Evolutionary conservation across 108 stramenopile genomes (phyloP).

Genomic region (Pseudonitzschia multistriata): DNA sequence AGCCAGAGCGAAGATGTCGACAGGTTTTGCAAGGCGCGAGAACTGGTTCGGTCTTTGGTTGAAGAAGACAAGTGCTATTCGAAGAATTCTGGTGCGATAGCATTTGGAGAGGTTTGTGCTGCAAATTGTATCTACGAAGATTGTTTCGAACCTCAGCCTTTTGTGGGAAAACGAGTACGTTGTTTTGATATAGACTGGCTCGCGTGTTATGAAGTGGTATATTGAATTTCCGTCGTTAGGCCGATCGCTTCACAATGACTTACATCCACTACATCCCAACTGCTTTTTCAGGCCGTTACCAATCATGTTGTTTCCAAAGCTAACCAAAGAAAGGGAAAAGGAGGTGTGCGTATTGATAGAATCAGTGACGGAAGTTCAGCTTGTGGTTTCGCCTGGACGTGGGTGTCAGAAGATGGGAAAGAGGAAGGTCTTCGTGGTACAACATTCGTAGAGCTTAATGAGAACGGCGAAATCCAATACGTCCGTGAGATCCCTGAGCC

Average conservation of each 20-base stretch:
- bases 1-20: background rate
- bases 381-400: conserved; percentile 83
- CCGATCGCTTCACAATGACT: background rate
- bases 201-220: too few species aligned
- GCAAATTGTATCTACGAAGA: conserved; percentile 64
- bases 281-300: conserved; percentile 25
- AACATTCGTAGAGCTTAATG: conserved; percentile 72
- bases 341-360: conserved; percentile 56
- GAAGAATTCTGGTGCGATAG: conserved; percentile 44
- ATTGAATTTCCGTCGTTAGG: background rate
- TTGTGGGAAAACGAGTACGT: conserved; percentile 47
- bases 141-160: conserved; percentile 68
- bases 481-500: conserved; percentile 78
- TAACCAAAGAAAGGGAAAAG: conserved; percentile 43
- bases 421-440: conserved; percentile 77
- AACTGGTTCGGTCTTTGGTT: conserved; percentile 31
- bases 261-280: conserved; percentile 19
- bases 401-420: conserved; percentile 28
- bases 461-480: conserved; percentile 63
- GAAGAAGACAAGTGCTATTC: conserved; percentile 52
- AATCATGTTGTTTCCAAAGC: conserved; percentile 38
- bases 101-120: conserved; percentile 71
- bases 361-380: conserved; percentile 68
- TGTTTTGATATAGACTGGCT: background rate
- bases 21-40: conserved; percentile 27